Percentiles rank a stretch among this genome's conserved stretches.
phyloP scores from a whole-genome alignment of 306 rosid species.

The Pueraria montana region DNA sequence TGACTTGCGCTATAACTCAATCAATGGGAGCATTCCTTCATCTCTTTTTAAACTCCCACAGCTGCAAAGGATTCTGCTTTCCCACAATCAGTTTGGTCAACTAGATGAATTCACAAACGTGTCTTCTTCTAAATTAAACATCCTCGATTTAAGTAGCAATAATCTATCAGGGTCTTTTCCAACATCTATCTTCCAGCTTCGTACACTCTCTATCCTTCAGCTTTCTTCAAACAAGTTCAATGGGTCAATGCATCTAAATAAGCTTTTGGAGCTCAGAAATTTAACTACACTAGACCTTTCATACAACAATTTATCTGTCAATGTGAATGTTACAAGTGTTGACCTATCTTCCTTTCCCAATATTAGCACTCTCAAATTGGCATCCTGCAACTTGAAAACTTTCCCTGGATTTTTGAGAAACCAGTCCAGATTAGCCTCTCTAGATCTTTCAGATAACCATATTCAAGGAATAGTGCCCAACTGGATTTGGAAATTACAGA shows the following conservation, averaged over 20 bases:
- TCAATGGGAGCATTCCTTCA: constrained; percentile 56
- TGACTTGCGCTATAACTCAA: constrained; percentile 24
- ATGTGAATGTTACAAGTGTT: neutral
- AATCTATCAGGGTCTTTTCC: constrained; percentile 64
- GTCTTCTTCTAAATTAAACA: constrained; percentile 45
- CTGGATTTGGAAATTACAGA: constrained; percentile 66
- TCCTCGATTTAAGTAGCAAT: constrained; percentile 66
- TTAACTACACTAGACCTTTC: constrained; percentile 70
- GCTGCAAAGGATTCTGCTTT: constrained; percentile 44
- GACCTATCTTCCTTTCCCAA: constrained; percentile 20
- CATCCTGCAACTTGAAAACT: constrained; percentile 47
- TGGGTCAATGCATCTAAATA: constrained; percentile 39
- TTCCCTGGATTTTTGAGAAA: constrained; percentile 64
- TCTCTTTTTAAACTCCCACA: constrained; percentile 49
- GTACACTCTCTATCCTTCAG: constrained; percentile 45
- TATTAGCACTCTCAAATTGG: constrained; percentile 53
- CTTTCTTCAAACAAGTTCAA: constrained; percentile 70
- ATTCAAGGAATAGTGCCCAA: constrained; percentile 61
- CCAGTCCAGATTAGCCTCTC: constrained; percentile 9
- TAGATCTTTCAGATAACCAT: constrained; percentile 68
- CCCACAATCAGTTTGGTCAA: constrained; percentile 51
- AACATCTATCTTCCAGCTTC: constrained; percentile 39
- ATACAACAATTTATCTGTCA: constrained; percentile 52
- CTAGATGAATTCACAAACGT: constrained; percentile 9
- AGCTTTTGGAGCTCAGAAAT: constrained; percentile 44